These are phyloP conservation scores for Epichloe scottii DNA, from an alignment of 2,329 filamentous ascomycete species.

Conservation along the genomic window DNA sequence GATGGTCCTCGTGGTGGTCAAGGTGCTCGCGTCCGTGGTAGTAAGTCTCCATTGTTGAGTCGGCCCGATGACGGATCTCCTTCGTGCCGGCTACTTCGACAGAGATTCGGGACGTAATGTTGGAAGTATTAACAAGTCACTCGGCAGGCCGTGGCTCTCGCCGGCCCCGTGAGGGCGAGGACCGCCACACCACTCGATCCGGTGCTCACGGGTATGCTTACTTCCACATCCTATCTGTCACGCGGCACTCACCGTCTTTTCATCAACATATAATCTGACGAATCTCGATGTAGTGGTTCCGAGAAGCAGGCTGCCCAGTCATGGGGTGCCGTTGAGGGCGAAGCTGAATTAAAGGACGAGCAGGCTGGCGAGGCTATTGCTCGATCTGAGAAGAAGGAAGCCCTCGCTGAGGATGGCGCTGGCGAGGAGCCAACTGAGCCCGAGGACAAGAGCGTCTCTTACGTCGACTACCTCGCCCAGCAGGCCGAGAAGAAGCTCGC, in stretches of 20 bases:
- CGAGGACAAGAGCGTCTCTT: conserved; percentile 84
- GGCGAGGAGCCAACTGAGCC: conserved; percentile 43
- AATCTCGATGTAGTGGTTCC: conserved; percentile 45
- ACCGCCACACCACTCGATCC: conserved; percentile 38
- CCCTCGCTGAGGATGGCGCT: conserved; percentile 35
- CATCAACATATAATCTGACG: conserved; percentile 2
- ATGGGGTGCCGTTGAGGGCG: conserved; percentile 75
- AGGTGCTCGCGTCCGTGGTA: conserved; percentile 49
- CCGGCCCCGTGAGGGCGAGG: conserved; percentile 39
- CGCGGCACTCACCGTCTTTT: neutral
- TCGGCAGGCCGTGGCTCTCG: conserved; percentile 39
- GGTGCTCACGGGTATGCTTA: conserved; percentile 32
- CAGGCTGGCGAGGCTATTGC: conserved; percentile 83
- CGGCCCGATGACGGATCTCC: neutral
- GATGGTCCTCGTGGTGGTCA: conserved; percentile 47
- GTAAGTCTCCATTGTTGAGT: conserved; percentile 24
- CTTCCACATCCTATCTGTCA: neutral
- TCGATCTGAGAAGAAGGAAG: conserved; percentile 68
- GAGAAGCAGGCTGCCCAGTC: conserved; percentile 81
- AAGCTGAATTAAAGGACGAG: conserved; percentile 82
- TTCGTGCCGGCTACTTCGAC: neutral
- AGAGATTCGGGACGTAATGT: neutral
- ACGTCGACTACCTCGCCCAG: conserved; percentile 72
- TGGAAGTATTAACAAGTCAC: neutral
- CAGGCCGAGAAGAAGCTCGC: conserved; percentile 61